Base-by-base conservation (phyloP, 108 stramenopile species). In the Skeletonema grethae region DNA sequence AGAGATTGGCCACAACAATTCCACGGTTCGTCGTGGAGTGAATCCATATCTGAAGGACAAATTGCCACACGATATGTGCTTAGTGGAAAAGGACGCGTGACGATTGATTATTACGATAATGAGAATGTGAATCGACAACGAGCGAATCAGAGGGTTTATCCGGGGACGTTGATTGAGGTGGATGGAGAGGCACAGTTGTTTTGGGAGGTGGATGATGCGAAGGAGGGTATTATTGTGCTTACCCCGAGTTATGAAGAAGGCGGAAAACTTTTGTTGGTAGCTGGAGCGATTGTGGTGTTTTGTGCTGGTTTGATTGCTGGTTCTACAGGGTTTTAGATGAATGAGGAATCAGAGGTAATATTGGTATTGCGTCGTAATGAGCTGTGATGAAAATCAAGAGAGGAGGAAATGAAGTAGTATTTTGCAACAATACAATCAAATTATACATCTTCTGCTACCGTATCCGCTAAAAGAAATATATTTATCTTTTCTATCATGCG, bases 1-100 rank as follows among this genome's bases (percentile, higher is more conserved):
- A 74, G 85, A 18, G 85, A 88, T 8, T 88, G 88, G 88, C 88
- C 88, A 2, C 88, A 88, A 57, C 84, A 82, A 57, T 70, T 65
- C 41, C 73, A 79, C 48, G 38, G 48, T 12, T 70, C 77, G 15
- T 36, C 58, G 4, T 88, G 85, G 85, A 56, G 29, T 0, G 88
- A 88, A 57, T 56, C 46, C 28, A 69, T 82, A 0, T 12, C 50
- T 0, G 61, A 67, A 20, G 83, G 79, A 2, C 43, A 68, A 9
- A 84, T 69, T 61, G 68, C 82, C 31, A 75, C 79, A 7, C 76
- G 89, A 50, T 90, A 90, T 65, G 72, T 90, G 3, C 76, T 90
- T 46, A 78, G 80, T 61, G 89, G 89, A 22, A 73, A 58, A 28
- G 86, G 86, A 3, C 62, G 73, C 13, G 36, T 88, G 4, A 30